Evolutionary conservation across 345 rosid genomes (phyloP).

Genomic region (Firmiana major): DNA sequence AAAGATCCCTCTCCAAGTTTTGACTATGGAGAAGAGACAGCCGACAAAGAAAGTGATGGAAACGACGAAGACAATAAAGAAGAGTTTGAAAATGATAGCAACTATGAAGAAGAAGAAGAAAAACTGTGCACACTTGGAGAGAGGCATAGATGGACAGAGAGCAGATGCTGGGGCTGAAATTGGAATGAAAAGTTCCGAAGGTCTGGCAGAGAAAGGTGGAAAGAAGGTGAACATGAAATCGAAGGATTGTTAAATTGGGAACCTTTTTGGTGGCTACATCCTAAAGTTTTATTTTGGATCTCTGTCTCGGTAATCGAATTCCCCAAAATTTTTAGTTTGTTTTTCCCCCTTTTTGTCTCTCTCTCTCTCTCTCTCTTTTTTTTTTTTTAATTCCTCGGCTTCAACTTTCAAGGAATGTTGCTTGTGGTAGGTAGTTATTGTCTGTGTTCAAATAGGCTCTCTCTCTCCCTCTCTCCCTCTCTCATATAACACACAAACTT

Average conservation of each 20-base stretch:
- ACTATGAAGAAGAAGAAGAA: neutral
- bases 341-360: conserved; percentile 7
- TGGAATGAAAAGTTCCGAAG: conserved; percentile 32
- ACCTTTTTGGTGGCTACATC: conserved; percentile 60
- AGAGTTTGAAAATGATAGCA: conserved; percentile 7
- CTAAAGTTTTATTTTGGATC: conserved; percentile 37
- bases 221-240: conserved; percentile 36
- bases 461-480: neutral
- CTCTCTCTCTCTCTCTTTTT: neutral
- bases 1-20: conserved; percentile 24
- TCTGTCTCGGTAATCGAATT: conserved; percentile 10
- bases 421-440: conserved; percentile 25
- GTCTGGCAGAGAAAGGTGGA: conserved; percentile 45
- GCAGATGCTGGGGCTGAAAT: too few relatives aligned
- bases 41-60: conserved; percentile 6
- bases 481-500: neutral
- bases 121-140: neutral
- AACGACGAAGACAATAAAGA: neutral
- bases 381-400: neutral
- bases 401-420: neutral
- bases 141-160: conserved; percentile 13
- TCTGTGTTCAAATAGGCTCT: conserved; percentile 21
- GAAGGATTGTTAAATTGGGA: conserved; percentile 53
- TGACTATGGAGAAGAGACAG: conserved; percentile 12
- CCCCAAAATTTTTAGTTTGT: conserved; percentile 11